phyloP scores from a whole-genome alignment of 306 rosid species.

The Cucurbita moschata region DNA sequence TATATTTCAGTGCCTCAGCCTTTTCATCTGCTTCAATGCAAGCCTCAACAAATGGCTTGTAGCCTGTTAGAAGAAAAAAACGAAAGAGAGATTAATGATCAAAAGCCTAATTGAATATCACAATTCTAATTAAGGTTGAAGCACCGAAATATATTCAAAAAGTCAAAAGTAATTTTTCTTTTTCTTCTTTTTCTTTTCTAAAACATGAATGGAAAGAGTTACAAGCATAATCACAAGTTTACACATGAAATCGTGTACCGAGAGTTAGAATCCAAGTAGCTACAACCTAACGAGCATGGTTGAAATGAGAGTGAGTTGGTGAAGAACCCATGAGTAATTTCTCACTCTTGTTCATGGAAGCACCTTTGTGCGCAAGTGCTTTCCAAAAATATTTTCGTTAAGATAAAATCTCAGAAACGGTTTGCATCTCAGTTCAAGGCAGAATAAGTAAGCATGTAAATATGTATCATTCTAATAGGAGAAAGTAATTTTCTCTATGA shows the following conservation, averaged over 20 bases:
- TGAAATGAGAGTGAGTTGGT: background rate
- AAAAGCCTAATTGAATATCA: background rate
- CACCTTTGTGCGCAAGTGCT: background rate
- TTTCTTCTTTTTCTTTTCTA: background rate
- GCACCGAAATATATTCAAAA: too few relatives aligned
- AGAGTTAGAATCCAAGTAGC: background rate
- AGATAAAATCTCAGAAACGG: background rate
- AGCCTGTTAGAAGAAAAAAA: constrained; percentile 39
- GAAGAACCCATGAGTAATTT: background rate
- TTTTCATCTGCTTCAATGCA: constrained; percentile 93
- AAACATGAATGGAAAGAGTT: background rate
- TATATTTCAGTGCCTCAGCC: constrained; percentile 82
- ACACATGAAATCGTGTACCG: background rate
- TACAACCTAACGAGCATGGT: background rate
- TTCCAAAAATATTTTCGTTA: background rate
- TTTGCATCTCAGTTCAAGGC: background rate
- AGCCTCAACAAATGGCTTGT: constrained; percentile 89
- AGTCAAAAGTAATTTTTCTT: background rate
- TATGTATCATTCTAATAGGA: background rate
- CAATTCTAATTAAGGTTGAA: background rate
- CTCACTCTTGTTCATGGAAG: background rate
- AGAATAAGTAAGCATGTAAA: background rate
- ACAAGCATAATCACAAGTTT: background rate
- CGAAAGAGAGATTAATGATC: background rate
- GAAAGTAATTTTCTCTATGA: background rate